Conservation (phyloP, 2,329 filamentous ascomycete genomes). For the Clonostachys solani region DNA sequence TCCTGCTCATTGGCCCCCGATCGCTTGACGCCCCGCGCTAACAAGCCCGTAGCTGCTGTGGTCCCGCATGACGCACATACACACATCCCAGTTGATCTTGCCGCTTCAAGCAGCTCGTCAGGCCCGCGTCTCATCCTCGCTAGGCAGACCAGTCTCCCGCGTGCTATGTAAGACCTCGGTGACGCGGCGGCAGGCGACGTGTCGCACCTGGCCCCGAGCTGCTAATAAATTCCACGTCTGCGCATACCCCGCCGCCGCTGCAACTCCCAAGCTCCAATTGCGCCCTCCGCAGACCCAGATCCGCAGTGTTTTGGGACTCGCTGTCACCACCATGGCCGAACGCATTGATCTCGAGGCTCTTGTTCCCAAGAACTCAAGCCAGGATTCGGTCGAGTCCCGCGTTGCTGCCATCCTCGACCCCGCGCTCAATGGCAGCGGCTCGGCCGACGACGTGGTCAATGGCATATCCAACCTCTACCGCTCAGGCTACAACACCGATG, state of each 20-base stretch:
- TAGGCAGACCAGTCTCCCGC: not conserved
- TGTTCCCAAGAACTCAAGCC: not conserved
- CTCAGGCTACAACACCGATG: conserved; percentile 4
- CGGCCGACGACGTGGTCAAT: conserved; percentile 9
- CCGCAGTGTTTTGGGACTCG: no score
- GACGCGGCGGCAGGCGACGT: no score
- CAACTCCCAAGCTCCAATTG: no score
- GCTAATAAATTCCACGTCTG: no score
- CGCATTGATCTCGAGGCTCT: conserved; percentile 1
- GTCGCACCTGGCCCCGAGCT: no score
- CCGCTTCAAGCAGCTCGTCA: not conserved
- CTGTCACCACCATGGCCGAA: not conserved
- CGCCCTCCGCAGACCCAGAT: no score
- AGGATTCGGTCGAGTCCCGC: conserved; percentile 6
- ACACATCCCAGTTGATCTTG: not conserved
- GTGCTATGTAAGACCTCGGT: not conserved
- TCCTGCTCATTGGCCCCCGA: not conserved
- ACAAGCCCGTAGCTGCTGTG: no score
- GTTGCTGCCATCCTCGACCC: conserved; percentile 14
- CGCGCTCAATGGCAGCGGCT: conserved; percentile 10
- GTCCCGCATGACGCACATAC: not conserved
- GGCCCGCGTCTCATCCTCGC: not conserved
- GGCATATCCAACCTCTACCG: conserved; percentile 17
- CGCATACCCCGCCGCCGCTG: no score
- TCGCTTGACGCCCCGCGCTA: not conserved